Evolutionary conservation across 2,329 filamentous ascomycete genomes (phyloP).

Genomic region (Talaromyces sp.): DNA sequence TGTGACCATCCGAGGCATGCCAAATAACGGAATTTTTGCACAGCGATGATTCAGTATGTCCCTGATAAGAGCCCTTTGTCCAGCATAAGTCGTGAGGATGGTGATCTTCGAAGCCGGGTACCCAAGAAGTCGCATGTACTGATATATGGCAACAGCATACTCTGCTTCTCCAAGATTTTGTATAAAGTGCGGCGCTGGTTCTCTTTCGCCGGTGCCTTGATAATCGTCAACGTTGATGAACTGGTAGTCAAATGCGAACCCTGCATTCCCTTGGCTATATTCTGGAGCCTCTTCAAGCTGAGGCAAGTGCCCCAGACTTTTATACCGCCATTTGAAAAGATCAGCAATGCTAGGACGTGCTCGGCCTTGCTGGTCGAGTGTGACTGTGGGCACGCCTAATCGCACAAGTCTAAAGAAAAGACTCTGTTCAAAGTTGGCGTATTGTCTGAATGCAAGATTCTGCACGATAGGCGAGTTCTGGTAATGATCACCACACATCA

Average conservation of each 20-base stretch:
- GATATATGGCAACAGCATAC: constrained; percentile 89
- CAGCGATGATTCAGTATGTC: constrained; percentile 84
- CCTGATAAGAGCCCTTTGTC: constrained; percentile 78
- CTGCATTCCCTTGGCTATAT: constrained; percentile 78
- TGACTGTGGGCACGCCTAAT: constrained; percentile 84
- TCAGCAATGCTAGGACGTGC: constrained; percentile 80
- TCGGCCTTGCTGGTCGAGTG: constrained; percentile 88
- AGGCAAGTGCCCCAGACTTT: constrained; percentile 71
- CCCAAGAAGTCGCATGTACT: constrained; percentile 94
- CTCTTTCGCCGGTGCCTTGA: constrained; percentile 79
- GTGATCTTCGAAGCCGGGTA: constrained; percentile 81
- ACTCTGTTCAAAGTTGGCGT: constrained; percentile 92
- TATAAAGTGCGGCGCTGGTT: constrained; percentile 89
- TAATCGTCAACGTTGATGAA: constrained; percentile 95
- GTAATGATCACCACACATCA: constrained; percentile 90
- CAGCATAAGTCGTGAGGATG: constrained; percentile 89
- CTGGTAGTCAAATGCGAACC: constrained; percentile 90
- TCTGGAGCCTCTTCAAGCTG: constrained; percentile 63
- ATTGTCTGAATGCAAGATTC: constrained; percentile 87
- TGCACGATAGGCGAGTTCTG: constrained; percentile 97
- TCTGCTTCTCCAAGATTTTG: constrained; percentile 96
- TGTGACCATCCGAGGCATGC: constrained; percentile 79
- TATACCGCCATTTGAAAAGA: constrained; percentile 91
- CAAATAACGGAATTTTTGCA: constrained; percentile 76
- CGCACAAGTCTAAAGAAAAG: constrained; percentile 88